phyloP scores from a whole-genome alignment of 2,329 filamentous ascomycete species.

The Botrytis medusae region DNA sequence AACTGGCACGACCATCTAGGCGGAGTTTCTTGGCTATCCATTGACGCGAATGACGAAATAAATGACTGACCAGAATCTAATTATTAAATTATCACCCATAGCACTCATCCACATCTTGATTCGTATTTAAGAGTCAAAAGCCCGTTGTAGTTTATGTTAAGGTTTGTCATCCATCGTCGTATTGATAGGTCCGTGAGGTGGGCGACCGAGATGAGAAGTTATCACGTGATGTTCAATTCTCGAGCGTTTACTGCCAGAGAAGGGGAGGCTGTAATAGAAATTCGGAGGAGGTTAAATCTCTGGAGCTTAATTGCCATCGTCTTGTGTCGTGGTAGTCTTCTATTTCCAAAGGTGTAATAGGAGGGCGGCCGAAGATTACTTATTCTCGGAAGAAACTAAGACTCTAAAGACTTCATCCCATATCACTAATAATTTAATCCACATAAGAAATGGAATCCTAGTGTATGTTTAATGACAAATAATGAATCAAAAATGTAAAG shows the following conservation, averaged over 20 bases:
- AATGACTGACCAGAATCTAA: not conserved
- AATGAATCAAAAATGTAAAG: not conserved
- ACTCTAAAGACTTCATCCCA: not conserved
- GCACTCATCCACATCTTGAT: not conserved
- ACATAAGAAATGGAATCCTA: not conserved
- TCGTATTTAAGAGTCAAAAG: not conserved
- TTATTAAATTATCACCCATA: not conserved
- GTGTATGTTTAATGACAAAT: not conserved
- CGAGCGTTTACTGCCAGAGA: not conserved
- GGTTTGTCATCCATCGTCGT: not conserved
- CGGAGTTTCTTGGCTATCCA: not conserved
- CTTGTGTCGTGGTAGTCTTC: not conserved
- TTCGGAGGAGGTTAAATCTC: not conserved
- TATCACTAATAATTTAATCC: not conserved
- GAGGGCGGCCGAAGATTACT: not conserved
- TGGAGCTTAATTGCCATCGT: not conserved
- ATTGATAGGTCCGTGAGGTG: not conserved
- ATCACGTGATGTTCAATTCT: not conserved
- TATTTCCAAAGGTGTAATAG: not conserved
- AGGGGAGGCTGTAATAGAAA: not conserved
- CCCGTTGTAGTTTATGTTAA: not conserved
- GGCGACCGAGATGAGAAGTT: not conserved
- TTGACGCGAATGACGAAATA: not conserved
- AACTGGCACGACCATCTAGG: conserved; percentile 26
- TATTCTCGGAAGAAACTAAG: not conserved